Percentiles rank a stretch among this genome's conserved stretches.
phyloP scores from a whole-genome alignment of 306 rosid genomes.

The Chamaecrista fasciculata region DNA sequence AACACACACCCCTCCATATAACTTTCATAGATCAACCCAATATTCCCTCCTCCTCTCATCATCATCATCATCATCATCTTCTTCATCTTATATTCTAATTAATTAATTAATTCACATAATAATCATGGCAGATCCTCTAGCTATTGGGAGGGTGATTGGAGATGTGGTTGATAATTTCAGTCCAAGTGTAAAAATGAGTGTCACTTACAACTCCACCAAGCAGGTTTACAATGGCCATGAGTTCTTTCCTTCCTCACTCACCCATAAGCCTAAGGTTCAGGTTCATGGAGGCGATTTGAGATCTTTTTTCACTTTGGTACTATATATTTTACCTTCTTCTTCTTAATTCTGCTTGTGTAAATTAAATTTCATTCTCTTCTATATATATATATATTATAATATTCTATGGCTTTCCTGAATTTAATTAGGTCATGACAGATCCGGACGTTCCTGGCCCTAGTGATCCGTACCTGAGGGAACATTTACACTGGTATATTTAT shows the following conservation, averaged over 20 bases:
- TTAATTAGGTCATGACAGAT: slow-evolving; percentile 85
- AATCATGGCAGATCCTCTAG: slow-evolving; percentile 85
- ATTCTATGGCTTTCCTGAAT: not conserved
- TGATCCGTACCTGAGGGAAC: slow-evolving; percentile 90
- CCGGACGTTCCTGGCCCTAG: slow-evolving; percentile 99
- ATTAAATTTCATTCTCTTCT: not conserved
- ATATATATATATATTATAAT: not conserved
- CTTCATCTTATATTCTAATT: not conserved
- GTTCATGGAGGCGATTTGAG: slow-evolving; percentile 86
- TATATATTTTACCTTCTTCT: not conserved
- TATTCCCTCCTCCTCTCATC: not conserved
- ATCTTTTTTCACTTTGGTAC: slow-evolving; percentile 85
- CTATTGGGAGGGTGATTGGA: slow-evolving; percentile 74
- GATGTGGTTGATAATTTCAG: slow-evolving; percentile 73
- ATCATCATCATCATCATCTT: no score
- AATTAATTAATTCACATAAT: no score
- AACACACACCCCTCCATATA: slow-evolving; percentile 16
- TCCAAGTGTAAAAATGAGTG: slow-evolving; percentile 44
- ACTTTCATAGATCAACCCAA: not conserved
- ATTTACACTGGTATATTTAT: slow-evolving; percentile 85
- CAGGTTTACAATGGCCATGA: slow-evolving; percentile 78
- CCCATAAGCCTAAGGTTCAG: slow-evolving; percentile 73
- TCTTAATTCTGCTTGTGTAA: not conserved
- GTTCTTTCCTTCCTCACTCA: slow-evolving; percentile 59
- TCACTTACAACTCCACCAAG: slow-evolving; percentile 57